A percentile compares a stretch with the other conserved stretches of the same genome.
phyloP scores from a whole-genome alignment of 805 yeast genomes.

The Saccharomycopsis schoenii region DNA sequence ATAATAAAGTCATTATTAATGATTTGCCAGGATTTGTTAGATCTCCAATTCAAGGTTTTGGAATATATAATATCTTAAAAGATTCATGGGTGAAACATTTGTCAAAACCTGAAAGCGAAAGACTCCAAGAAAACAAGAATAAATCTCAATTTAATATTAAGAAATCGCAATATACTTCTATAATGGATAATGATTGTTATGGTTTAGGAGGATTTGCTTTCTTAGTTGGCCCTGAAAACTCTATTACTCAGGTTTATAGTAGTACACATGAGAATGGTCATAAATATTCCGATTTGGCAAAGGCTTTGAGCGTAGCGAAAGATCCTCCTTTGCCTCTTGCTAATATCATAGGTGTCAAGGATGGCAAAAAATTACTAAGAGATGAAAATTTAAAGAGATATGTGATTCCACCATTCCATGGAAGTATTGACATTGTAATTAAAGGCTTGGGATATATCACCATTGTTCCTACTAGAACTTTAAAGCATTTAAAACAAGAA shows the following conservation, averaged over 20 bases:
- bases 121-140: slow-evolving; percentile 24
- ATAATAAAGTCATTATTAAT: slow-evolving; percentile 18
- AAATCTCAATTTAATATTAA: slow-evolving; percentile 22
- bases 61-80: slow-evolving; percentile 4
- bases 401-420: slow-evolving; percentile 62
- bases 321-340: slow-evolving; percentile 23
- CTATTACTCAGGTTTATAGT: slow-evolving; percentile 39
- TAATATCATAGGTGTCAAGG: slow-evolving; percentile 16
- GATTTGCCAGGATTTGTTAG: slow-evolving; percentile 33
- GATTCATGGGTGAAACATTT: slow-evolving; percentile 12
- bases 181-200: slow-evolving; percentile 36
- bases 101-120: slow-evolving; percentile 16
- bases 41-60: neutral
- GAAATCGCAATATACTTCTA: slow-evolving; percentile 25
- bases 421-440: slow-evolving; percentile 54
- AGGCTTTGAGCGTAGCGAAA: slow-evolving; percentile 24
- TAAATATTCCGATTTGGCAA: slow-evolving; percentile 26
- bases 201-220: slow-evolving; percentile 56
- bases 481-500: slow-evolving; percentile 17
- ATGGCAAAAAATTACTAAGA: slow-evolving; percentile 7
- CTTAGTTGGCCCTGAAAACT: slow-evolving; percentile 41
- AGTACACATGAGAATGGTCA: slow-evolving; percentile 34
- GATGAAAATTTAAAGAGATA: slow-evolving; percentile 27
- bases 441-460: slow-evolving; percentile 56
- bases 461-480: slow-evolving; percentile 47